Evolutionary conservation across 768 basidiomycete genomes (phyloP).

Genomic region (Panellus pusillus): DNA sequence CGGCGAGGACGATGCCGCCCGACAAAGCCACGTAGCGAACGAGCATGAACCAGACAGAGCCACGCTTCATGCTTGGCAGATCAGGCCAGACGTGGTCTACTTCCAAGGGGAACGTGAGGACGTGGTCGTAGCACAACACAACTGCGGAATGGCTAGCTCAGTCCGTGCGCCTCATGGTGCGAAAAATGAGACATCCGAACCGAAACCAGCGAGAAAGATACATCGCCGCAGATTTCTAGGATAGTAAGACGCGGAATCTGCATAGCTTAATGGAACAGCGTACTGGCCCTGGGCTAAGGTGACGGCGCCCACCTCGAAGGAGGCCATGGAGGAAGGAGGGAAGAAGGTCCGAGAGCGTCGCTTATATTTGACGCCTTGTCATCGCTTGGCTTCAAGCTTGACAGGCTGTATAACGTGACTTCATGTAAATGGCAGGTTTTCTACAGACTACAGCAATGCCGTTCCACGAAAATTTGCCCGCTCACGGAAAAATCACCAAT

Average conservation of each 20-base stretch:
- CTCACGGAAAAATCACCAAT: too few relatives aligned
- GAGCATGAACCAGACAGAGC: neutral
- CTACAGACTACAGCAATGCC: too few relatives aligned
- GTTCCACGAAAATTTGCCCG: too few relatives aligned
- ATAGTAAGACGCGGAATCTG: too few relatives aligned
- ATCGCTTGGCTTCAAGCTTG: too few relatives aligned
- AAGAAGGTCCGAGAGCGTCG: too few relatives aligned
- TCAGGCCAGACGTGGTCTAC: neutral
- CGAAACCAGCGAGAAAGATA: neutral
- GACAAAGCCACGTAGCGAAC: neutral
- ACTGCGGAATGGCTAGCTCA: neutral
- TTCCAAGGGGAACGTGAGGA: neutral
- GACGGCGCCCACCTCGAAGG: neutral
- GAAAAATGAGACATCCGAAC: neutral
- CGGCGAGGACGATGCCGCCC: neutral
- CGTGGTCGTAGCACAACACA: neutral
- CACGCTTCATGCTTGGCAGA: neutral
- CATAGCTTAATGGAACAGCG: neutral
- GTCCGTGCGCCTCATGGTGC: too few relatives aligned
- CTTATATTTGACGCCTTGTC: too few relatives aligned
- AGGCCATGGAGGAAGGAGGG: neutral
- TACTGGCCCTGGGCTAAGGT: neutral
- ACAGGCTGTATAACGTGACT: too few relatives aligned
- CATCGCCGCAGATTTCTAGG: conserved; percentile 1
- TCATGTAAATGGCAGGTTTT: too few relatives aligned